Evolutionary conservation across 2,329 filamentous ascomycete species (phyloP).

Genomic region (Penicillium carneum): DNA sequence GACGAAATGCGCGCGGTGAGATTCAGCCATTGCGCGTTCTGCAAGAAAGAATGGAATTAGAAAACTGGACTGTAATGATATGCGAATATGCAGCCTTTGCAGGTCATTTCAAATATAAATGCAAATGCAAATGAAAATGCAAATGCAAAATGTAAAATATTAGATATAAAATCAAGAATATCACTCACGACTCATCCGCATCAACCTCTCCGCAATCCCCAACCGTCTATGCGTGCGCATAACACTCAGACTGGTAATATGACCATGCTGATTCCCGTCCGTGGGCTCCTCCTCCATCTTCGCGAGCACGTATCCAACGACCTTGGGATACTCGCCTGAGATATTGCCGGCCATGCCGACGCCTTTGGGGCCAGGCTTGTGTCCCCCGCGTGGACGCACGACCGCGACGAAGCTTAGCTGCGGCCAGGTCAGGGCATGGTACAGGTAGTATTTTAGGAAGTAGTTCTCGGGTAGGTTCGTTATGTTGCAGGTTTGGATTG

Average conservation of each 20-base stretch:
- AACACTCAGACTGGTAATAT: conserved; percentile 93
- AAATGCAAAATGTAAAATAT: conserved; percentile 10
- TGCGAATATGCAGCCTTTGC: background rate
- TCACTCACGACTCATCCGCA: conserved; percentile 89
- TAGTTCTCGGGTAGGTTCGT: conserved; percentile 99
- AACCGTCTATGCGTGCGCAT: conserved; percentile 93
- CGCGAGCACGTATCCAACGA: conserved; percentile 97
- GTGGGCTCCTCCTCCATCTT: conserved; percentile 99
- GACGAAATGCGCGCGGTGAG: conserved; percentile 88
- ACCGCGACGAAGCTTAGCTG: conserved; percentile 96
- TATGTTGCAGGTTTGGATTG: conserved; percentile 96
- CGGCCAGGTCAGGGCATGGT: conserved; percentile 97
- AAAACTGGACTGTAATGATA: background rate
- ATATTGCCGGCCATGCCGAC: conserved; percentile 32
- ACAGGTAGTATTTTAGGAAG: conserved; percentile 99
- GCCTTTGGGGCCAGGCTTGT: conserved; percentile 71
- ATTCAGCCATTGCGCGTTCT: conserved; percentile 97
- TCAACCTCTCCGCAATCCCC: conserved; percentile 94
- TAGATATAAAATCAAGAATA: conserved; percentile 1
- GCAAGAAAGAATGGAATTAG: conserved; percentile 4
- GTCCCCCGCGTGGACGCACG: conserved; percentile 78
- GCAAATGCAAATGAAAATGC: background rate
- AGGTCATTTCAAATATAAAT: background rate
- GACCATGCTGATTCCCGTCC: conserved; percentile 89
- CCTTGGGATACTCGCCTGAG: conserved; percentile 78